Conservation (phyloP, 176 grass and related monocot genomes). For the Avena sativa region DNA sequence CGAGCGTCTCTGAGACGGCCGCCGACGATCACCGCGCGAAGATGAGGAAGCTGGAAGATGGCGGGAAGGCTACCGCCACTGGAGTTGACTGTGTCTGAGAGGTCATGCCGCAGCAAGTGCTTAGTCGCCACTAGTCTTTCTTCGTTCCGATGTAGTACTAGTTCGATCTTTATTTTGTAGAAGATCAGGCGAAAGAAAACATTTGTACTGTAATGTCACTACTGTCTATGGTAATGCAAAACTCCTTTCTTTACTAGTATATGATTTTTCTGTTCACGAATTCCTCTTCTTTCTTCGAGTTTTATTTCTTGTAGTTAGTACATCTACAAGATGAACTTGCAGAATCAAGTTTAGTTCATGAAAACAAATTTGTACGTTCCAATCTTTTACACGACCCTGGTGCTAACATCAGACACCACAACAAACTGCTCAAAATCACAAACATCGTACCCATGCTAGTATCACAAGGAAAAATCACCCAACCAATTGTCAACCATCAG, state of each 20-base stretch:
- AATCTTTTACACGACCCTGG: background rate
- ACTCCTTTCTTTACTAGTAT: too few relatives aligned
- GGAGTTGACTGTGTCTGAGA: conserved; percentile 5
- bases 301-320: too few relatives aligned
- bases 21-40: background rate
- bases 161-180: background rate
- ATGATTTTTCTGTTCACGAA: too few relatives aligned
- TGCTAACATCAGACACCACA: background rate
- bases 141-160: background rate
- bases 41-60: too few relatives aligned
- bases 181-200: background rate
- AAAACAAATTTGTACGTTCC: background rate
- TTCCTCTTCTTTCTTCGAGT: too few relatives aligned
- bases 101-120: background rate
- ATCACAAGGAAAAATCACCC: background rate
- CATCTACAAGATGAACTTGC: too few relatives aligned
- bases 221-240: background rate
- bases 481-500: background rate
- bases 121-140: background rate
- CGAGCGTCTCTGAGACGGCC: background rate
- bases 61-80: background rate
- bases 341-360: too few relatives aligned
- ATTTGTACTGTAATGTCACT: background rate
- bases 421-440: too few relatives aligned
- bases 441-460: background rate